Evolutionary conservation across 2,329 filamentous ascomycete species (phyloP).

Genomic region (Grosmannia penicillata): DNA sequence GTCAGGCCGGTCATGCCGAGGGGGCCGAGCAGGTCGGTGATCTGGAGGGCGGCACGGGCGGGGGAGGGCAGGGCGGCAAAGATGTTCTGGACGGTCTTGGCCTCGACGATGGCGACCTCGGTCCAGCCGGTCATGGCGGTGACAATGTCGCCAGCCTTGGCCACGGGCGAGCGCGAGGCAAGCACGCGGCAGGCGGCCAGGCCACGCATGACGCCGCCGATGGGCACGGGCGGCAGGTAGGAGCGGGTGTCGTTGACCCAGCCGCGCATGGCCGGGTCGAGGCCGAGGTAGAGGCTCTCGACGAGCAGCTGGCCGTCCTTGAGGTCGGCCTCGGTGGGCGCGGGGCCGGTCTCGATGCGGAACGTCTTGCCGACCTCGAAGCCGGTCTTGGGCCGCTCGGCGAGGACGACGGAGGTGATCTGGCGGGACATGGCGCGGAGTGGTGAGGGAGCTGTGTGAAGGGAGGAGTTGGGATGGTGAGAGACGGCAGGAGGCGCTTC

Average conservation of each 20-base stretch:
- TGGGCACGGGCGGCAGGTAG: conserved; percentile 45
- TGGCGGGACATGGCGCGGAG: conserved; percentile 6
- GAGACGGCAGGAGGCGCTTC: too few relatives aligned
- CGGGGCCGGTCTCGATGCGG: conserved; percentile 31
- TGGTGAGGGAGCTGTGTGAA: background rate
- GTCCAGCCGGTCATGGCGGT: conserved; percentile 38
- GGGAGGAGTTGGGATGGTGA: background rate
- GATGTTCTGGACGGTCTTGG: conserved; percentile 17
- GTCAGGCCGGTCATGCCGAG: conserved; percentile 47
- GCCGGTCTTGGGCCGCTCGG: conserved; percentile 42
- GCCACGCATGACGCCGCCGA: conserved; percentile 46
- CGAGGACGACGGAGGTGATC: conserved; percentile 36
- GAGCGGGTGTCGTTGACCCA: conserved; percentile 37
- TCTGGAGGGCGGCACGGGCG: conserved; percentile 13
- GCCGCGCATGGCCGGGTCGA: conserved; percentile 50
- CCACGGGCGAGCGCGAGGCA: conserved; percentile 29
- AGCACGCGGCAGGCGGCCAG: conserved; percentile 34
- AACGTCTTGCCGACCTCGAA: conserved; percentile 56
- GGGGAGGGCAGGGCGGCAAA: conserved; percentile 5
- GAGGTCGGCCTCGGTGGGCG: conserved; percentile 30
- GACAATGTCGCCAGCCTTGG: conserved; percentile 36
- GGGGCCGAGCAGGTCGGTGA: conserved; percentile 34
- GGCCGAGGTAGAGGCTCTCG: conserved; percentile 35
- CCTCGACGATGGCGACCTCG: conserved; percentile 36
- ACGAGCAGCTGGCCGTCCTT: conserved; percentile 39